phyloP scores from a whole-genome alignment of 2,329 filamentous ascomycete genomes.

The Phialophora macrospora region DNA sequence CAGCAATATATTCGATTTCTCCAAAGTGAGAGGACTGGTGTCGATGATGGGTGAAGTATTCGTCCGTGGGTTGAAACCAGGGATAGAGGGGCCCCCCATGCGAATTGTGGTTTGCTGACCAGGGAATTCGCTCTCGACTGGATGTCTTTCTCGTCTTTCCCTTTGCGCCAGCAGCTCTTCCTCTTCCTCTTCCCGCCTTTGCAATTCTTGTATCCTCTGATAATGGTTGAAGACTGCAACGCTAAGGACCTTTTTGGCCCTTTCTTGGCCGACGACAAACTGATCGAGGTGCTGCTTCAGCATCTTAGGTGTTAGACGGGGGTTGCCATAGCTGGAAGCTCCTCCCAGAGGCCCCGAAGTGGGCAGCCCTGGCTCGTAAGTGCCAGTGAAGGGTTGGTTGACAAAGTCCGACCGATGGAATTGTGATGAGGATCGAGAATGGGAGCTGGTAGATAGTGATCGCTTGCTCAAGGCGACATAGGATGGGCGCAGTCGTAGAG shows the following conservation, averaged over 20 bases:
- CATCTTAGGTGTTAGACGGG: conserved; percentile 64
- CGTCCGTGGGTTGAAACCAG: conserved; percentile 36
- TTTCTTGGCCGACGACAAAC: conserved; percentile 94
- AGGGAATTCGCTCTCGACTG: conserved; percentile 75
- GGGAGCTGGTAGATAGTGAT: conserved; percentile 18
- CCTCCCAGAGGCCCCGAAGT: conserved; percentile 67
- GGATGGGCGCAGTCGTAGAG: conserved; percentile 27
- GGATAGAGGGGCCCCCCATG: conserved; percentile 42
- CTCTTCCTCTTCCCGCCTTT: conserved; percentile 78
- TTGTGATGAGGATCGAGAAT: conserved; percentile 51
- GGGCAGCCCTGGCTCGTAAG: conserved; percentile 66
- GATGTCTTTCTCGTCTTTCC: conserved; percentile 72
- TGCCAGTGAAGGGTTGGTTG: conserved; percentile 65
- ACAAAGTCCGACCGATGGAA: conserved; percentile 68
- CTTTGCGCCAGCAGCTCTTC: conserved; percentile 74
- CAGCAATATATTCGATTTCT: conserved; percentile 93
- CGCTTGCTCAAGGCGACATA: conserved; percentile 33
- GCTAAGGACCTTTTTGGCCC: conserved; percentile 88
- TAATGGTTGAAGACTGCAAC: conserved; percentile 97
- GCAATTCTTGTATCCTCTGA: conserved; percentile 76
- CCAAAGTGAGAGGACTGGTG: conserved; percentile 71
- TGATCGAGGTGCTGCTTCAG: conserved; percentile 92
- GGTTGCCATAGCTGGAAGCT: conserved; percentile 61
- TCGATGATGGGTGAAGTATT: conserved; percentile 56
- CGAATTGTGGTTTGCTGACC: conserved; percentile 62